Conservation (phyloP, 306 rosid genomes). For the Macrotyloma uniflorum region DNA sequence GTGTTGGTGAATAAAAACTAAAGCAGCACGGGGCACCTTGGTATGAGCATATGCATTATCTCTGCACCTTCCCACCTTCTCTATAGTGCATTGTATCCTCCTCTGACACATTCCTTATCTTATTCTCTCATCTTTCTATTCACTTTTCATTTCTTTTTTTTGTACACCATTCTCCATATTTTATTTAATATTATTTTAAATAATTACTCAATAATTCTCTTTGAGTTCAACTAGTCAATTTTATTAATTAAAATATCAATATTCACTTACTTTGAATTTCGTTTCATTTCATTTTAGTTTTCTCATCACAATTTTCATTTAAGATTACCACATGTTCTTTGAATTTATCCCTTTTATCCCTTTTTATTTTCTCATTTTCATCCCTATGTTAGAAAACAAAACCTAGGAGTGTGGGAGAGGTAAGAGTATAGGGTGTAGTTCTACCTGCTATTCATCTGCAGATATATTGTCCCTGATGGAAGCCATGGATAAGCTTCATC, state of each 20-base stretch:
- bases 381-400: too few species aligned
- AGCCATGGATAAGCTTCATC: background rate
- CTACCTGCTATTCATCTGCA: background rate
- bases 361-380: too few species aligned
- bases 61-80: slow-evolving; percentile 27
- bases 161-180: background rate
- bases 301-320: too few species aligned
- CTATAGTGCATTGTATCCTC: slow-evolving; percentile 55
- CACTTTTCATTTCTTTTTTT: background rate
- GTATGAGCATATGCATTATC: slow-evolving; percentile 35
- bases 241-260: too few species aligned
- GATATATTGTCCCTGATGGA: background rate
- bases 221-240: too few species aligned
- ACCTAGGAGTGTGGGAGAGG: too few species aligned
- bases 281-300: too few species aligned
- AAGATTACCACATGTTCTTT: too few species aligned
- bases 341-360: too few species aligned
- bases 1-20: slow-evolving; percentile 6
- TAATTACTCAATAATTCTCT: background rate
- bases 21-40: slow-evolving; percentile 12
- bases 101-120: slow-evolving; percentile 56
- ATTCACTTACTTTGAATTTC: too few species aligned
- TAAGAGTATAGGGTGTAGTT: background rate
- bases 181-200: background rate
- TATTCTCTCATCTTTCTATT: slow-evolving; percentile 30